A percentile compares a stretch with the other conserved stretches of the same genome.
Conservation (phyloP, 768 basidiomycete species). For the Cyclocybe cylindracea region DNA sequence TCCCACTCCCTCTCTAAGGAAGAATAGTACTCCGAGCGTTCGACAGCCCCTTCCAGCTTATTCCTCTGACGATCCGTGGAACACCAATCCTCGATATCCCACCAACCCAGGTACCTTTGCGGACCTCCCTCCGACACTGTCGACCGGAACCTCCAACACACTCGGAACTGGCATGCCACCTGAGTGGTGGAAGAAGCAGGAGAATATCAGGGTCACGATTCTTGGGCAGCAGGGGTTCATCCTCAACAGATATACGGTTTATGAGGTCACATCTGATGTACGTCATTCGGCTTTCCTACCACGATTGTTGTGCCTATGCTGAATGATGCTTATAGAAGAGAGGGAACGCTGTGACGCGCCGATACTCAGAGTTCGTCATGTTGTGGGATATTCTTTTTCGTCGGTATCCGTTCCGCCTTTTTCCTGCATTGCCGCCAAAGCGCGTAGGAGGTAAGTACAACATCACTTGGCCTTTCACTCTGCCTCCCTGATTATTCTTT, state of each 20-base stretch:
- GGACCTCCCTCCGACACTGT: conserved; percentile 24
- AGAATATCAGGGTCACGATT: conserved; percentile 68
- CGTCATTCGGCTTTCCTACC: conserved; percentile 26
- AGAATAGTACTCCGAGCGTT: conserved; percentile 37
- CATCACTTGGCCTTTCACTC: conserved; percentile 7
- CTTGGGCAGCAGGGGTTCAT: conserved; percentile 93
- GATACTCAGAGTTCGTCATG: conserved; percentile 94
- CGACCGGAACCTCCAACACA: conserved; percentile 55
- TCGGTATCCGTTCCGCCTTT: conserved; percentile 92
- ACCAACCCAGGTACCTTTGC: conserved; percentile 30
- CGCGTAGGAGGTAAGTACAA: conserved; percentile 76
- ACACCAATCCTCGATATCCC: conserved; percentile 38
- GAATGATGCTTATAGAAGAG: conserved; percentile 38
- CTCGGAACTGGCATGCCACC: conserved; percentile 72
- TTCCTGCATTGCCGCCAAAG: conserved; percentile 89
- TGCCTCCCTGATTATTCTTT: conserved; percentile 3
- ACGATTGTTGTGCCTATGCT: neutral
- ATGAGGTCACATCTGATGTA: conserved; percentile 79
- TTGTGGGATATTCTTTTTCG: conserved; percentile 84
- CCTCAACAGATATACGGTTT: conserved; percentile 83
- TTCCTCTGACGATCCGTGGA: conserved; percentile 73
- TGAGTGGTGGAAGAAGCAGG: conserved; percentile 89
- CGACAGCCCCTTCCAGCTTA: conserved; percentile 51
- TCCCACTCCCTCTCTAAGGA: conserved; percentile 40
- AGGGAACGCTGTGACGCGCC: conserved; percentile 69